Conservation (phyloP, 495 filamentous ascomycete genomes). For the Geoglossum glabrum region DNA sequence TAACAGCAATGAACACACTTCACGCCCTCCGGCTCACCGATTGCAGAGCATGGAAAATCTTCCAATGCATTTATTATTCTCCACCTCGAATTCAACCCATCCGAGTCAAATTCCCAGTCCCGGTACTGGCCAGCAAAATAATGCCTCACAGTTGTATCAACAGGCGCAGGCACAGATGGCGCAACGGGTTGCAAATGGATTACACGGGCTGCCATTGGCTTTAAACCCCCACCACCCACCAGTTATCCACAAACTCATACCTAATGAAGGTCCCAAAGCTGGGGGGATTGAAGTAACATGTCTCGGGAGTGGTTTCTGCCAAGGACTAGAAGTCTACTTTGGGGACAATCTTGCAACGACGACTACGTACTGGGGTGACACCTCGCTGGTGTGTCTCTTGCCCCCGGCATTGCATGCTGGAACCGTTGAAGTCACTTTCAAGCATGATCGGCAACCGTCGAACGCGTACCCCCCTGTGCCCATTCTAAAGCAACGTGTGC, state of each 20-base stretch:
- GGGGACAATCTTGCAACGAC: conserved; percentile 57
- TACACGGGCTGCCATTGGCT: conserved; percentile 19
- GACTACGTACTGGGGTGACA: conserved; percentile 66
- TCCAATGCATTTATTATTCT: conserved; percentile 32
- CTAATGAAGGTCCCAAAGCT: conserved; percentile 54
- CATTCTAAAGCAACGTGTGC: conserved; percentile 28
- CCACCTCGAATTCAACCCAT: conserved; percentile 44
- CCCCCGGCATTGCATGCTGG: conserved; percentile 53
- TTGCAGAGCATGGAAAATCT: conserved; percentile 36
- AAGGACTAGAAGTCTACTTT: conserved; percentile 72
- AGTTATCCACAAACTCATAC: conserved; percentile 58
- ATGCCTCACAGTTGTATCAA: conserved; percentile 18
- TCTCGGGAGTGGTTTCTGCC: conserved; percentile 57
- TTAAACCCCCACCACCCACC: conserved; percentile 24
- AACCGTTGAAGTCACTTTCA: conserved; percentile 54
- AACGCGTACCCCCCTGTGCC: conserved; percentile 28
- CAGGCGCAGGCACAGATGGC: conserved; percentile 15
- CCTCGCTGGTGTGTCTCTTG: conserved; percentile 62
- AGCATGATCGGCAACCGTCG: conserved; percentile 33
- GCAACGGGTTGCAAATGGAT: conserved; percentile 18
- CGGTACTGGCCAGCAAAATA: conserved; percentile 22
- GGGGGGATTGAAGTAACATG: conserved; percentile 77
- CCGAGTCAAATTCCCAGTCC: conserved; percentile 32
- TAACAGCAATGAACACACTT: conserved; percentile 31
- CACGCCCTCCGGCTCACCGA: conserved; percentile 29